Evolutionary conservation across 495 filamentous ascomycete species (phyloP).

Genomic region (Aspergillus sclerotioniger): DNA sequence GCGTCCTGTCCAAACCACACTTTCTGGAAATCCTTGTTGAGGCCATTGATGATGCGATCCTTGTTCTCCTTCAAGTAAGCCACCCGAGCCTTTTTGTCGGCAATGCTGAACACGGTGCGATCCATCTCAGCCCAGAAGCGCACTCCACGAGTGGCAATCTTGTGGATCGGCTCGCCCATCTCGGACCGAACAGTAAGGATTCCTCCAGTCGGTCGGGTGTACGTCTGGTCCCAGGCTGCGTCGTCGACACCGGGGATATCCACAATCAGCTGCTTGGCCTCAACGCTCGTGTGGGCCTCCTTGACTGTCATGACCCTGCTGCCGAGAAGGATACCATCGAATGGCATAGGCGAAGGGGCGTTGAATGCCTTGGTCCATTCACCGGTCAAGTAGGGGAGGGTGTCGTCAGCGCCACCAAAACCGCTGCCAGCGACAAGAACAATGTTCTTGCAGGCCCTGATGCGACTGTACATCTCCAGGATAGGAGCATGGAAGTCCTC

Average conservation of each 20-base stretch:
- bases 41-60: constrained; percentile 26
- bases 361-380: constrained; percentile 36
- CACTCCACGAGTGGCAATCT: constrained; percentile 38
- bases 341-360: constrained; percentile 47
- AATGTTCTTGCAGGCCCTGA: constrained; percentile 29
- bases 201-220: constrained; percentile 26
- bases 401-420: constrained; percentile 46
- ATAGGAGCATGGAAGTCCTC: constrained; percentile 53
- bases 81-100: constrained; percentile 23
- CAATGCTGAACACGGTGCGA: constrained; percentile 33
- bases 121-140: constrained; percentile 40
- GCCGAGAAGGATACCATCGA: constrained; percentile 48
- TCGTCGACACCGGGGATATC: constrained; percentile 28
- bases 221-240: constrained; percentile 32
- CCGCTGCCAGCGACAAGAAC: constrained; percentile 50
- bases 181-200: constrained; percentile 40
- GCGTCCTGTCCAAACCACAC: constrained; percentile 36
- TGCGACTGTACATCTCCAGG: constrained; percentile 27
- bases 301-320: constrained; percentile 51
- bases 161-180: constrained; percentile 46
- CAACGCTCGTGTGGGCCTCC: constrained; percentile 35
- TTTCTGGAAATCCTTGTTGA: constrained; percentile 40
- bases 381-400: constrained; percentile 48
- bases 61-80: constrained; percentile 22
- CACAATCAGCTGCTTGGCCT: constrained; percentile 31